Percentiles rank a stretch among this genome's conserved stretches.
Conservation (phyloP, 805 yeast genomes). For the Metschnikowia santaceciliae region DNA sequence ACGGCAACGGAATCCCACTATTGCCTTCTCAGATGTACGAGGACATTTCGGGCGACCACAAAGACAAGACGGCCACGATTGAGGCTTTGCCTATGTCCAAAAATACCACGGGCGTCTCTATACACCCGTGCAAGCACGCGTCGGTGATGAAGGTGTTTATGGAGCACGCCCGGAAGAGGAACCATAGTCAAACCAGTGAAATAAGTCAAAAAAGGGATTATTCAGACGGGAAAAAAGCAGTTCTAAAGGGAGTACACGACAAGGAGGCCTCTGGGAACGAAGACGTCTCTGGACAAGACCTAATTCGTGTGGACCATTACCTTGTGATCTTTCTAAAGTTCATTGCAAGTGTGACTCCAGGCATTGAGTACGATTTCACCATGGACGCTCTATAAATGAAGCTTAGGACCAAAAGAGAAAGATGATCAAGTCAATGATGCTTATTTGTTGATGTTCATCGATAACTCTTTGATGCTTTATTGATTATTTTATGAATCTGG, state of each 20-base stretch:
- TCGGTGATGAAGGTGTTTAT: slow-evolving; percentile 88
- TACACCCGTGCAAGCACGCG: slow-evolving; percentile 96
- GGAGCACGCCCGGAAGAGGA: slow-evolving; percentile 50
- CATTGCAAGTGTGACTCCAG: slow-evolving; percentile 95
- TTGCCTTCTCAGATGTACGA: slow-evolving; percentile 90
- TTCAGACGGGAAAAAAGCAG: no score
- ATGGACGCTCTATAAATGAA: slow-evolving; percentile 74
- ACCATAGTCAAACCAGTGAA: no score
- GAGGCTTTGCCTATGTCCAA: slow-evolving; percentile 84
- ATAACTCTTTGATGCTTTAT: no score
- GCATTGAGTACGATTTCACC: slow-evolving; percentile 96
- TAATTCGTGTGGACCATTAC: slow-evolving; percentile 83
- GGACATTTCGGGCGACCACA: slow-evolving; percentile 86
- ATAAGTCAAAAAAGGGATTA: no score
- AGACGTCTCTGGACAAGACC: no score
- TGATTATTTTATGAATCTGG: no score
- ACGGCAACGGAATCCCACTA: slow-evolving; percentile 77
- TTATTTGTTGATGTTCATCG: no score
- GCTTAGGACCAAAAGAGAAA: slow-evolving; percentile 11
- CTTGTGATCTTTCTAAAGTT: slow-evolving; percentile 85
- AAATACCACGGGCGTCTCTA: slow-evolving; percentile 75
- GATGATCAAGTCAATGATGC: no score
- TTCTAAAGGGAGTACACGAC: no score
- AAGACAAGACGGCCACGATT: slow-evolving; percentile 94
- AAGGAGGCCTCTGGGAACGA: no score